These are phyloP conservation scores for Emmonsiellopsis sp. DNA, from an alignment of 2,329 filamentous ascomycete genomes.

Conservation along the genomic window DNA sequence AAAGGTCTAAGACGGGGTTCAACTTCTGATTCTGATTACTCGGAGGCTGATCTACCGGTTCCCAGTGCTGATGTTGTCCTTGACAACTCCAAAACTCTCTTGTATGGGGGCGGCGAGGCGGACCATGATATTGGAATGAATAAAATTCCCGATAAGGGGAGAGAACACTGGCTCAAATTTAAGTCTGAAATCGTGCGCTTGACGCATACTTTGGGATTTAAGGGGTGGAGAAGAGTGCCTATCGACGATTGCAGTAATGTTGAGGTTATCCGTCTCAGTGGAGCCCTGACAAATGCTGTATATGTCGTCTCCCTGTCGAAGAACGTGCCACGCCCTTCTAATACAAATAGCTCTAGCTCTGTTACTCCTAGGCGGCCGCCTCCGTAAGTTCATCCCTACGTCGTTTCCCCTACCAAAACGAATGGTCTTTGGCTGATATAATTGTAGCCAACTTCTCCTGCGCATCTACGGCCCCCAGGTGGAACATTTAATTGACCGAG, in stretches of 20 bases:
- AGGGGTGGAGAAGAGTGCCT: constrained; percentile 80
- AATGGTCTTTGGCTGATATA: background rate
- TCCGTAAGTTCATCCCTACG: constrained; percentile 41
- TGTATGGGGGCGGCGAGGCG: constrained; percentile 53
- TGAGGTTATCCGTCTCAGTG: constrained; percentile 51
- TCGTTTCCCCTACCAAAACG: background rate
- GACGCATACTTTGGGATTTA: constrained; percentile 77
- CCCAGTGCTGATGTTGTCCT: constrained; percentile 75
- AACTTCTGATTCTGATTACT: constrained; percentile 78
- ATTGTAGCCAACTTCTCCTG: constrained; percentile 62
- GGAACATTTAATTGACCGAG: constrained; percentile 88
- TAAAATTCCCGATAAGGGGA: constrained; percentile 54
- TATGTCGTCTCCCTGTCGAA: constrained; percentile 83
- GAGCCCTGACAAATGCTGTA: constrained; percentile 90
- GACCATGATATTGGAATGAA: constrained; percentile 34
- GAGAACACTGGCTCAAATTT: constrained; percentile 72
- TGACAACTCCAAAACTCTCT: constrained; percentile 83
- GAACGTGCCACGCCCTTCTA: constrained; percentile 41
- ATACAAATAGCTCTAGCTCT: constrained; percentile 29
- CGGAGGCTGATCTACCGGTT: constrained; percentile 71
- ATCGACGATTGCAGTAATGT: constrained; percentile 34
- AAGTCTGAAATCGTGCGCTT: constrained; percentile 87
- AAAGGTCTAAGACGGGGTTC: constrained; percentile 34
- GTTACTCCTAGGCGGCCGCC: constrained; percentile 39
- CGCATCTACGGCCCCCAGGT: constrained; percentile 92